Evolutionary conservation across 345 rosid species (phyloP).

Genomic region (Populus alba): DNA sequence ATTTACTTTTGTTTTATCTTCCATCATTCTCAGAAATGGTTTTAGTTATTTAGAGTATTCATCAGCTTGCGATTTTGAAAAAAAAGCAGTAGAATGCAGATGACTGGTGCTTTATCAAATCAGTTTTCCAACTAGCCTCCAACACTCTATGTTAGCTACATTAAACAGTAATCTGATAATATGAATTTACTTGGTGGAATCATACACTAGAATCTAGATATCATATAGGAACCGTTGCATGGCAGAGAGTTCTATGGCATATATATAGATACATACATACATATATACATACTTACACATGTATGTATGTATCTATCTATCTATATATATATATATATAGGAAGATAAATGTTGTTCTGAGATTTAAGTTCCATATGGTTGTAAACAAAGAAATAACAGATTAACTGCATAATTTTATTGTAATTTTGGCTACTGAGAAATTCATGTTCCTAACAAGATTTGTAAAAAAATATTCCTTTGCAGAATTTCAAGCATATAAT

Average conservation of each 20-base stretch:
- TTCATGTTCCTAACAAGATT: background rate
- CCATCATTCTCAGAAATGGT: background rate
- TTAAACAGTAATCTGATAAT: background rate
- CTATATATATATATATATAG: rapidly evolving
- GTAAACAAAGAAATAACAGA: background rate
- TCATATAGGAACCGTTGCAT: background rate
- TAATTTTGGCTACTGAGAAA: background rate
- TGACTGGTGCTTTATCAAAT: background rate
- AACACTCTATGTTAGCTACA: background rate
- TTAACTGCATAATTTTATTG: background rate
- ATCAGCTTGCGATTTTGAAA: background rate
- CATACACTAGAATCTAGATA: background rate
- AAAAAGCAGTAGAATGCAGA: background rate
- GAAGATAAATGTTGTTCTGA: background rate
- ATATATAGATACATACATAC: too few species aligned
- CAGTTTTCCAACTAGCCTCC: background rate
- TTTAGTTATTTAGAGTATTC: background rate
- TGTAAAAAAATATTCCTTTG: constrained; percentile 10
- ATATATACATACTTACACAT: rapidly evolving
- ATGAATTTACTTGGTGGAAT: background rate
- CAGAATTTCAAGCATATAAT: constrained; percentile 95
- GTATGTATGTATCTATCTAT: too few species aligned
- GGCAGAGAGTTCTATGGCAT: background rate
- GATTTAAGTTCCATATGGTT: background rate
- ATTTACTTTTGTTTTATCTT: background rate